Conservation (phyloP, 805 yeast genomes). For the Lipomyces mesembrius region DNA sequence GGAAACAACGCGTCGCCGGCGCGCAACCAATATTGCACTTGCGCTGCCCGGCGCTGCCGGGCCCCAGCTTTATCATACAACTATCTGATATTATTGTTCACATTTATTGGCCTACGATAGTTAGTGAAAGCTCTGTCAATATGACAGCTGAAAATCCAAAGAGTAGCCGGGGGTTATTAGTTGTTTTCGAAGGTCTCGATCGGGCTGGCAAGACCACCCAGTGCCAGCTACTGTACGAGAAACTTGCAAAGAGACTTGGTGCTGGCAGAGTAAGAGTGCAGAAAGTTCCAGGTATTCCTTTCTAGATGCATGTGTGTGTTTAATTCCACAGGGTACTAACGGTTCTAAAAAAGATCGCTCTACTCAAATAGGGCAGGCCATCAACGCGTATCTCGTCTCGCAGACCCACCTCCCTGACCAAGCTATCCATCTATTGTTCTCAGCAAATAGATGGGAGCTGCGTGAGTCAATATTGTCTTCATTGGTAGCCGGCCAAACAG, state of each 20-base stretch:
- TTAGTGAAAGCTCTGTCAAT: not conserved
- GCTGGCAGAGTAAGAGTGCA: constrained; percentile 54
- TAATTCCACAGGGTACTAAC: not conserved
- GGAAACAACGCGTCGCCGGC: not conserved
- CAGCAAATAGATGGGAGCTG: constrained; percentile 95
- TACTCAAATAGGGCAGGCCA: constrained; percentile 78
- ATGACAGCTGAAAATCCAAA: constrained; percentile 7
- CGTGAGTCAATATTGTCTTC: constrained; percentile 52
- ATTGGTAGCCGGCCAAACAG: constrained; percentile 58
- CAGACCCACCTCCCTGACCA: constrained; percentile 66
- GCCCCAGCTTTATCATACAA: too few relatives aligned
- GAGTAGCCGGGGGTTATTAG: constrained; percentile 64
- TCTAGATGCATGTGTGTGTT: not conserved
- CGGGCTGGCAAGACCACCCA: constrained; percentile 95
- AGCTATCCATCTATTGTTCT: constrained; percentile 82
- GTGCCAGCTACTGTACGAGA: constrained; percentile 50
- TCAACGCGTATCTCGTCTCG: constrained; percentile 67
- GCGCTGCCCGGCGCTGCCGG: too few relatives aligned
- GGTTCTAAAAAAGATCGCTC: constrained; percentile 58
- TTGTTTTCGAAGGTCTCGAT: constrained; percentile 90
- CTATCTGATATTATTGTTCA: not conserved
- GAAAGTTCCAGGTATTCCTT: constrained; percentile 67
- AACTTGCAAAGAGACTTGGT: constrained; percentile 34
- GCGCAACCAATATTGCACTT: not conserved
- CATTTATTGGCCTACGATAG: not conserved